A percentile compares a stretch with the other conserved stretches of the same genome.
Evolutionary conservation across 139 green algal species (phyloP).

Genomic region (Pleodorina starrii): DNA sequence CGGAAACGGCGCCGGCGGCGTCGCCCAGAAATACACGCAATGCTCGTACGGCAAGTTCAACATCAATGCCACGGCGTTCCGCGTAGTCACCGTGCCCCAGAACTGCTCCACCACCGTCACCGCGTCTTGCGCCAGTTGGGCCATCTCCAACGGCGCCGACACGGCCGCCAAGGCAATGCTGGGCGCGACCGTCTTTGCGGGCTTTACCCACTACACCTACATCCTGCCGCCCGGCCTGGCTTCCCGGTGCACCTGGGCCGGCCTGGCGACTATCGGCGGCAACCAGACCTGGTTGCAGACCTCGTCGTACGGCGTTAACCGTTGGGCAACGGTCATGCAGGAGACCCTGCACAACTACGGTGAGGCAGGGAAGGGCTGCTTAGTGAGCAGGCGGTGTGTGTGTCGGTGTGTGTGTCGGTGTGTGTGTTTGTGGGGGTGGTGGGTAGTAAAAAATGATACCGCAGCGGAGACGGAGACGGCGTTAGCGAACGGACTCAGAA

Average conservation of each 20-base stretch:
- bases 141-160: background rate
- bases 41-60: slow-evolving; percentile 26
- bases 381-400: no score
- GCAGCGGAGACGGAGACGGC: no score
- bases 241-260: background rate
- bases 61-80: background rate
- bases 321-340: slow-evolving; percentile 29
- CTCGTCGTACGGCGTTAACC: background rate
- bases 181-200: background rate
- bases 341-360: slow-evolving; percentile 18
- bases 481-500: no score
- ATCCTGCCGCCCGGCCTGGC: slow-evolving; percentile 1
- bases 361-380: no score
- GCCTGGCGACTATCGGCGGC: slow-evolving; percentile 23
- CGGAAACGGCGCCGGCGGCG: background rate
- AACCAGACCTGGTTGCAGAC: slow-evolving; percentile 37
- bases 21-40: background rate
- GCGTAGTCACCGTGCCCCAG: background rate
- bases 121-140: background rate
- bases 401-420: no score
- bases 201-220: slow-evolving; percentile 14
- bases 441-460: no score
- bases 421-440: no score
- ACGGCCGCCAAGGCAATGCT: background rate
- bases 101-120: background rate